A percentile compares a stretch with the other conserved stretches of the same genome.
phyloP scores from a whole-genome alignment of 257 asterid species.

The Nicotiana attenuata region DNA sequence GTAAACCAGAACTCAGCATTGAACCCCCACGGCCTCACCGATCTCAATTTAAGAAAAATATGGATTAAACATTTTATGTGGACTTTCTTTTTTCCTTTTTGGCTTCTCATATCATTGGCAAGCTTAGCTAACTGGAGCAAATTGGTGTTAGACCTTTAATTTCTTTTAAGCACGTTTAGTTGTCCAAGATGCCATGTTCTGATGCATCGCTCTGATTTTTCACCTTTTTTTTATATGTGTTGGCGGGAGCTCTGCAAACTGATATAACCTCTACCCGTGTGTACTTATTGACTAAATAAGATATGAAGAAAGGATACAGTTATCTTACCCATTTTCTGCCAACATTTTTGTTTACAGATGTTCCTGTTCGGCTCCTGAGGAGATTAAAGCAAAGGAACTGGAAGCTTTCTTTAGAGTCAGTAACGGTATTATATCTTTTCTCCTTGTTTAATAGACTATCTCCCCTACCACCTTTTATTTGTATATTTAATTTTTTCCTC shows the following conservation, averaged over 20 bases:
- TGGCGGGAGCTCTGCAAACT: neutral
- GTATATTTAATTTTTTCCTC: neutral
- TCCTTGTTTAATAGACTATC: neutral
- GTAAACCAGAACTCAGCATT: neutral
- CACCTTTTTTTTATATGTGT: neutral
- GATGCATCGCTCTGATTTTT: neutral
- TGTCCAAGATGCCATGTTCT: neutral
- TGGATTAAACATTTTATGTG: neutral
- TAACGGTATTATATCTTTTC: neutral
- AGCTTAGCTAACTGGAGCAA: neutral
- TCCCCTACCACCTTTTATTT: neutral
- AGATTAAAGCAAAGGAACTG: slow-evolving; percentile 3
- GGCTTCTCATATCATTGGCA: neutral
- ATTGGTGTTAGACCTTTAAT: neutral
- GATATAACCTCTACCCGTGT: neutral
- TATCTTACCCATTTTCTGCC: neutral
- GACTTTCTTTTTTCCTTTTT: neutral
- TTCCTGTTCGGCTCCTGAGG: slow-evolving; percentile 11
- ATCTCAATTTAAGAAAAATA: neutral
- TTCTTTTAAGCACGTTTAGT: neutral
- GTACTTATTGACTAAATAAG: too few species aligned
- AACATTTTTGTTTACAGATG: slow-evolving; percentile 4
- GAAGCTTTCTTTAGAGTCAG: neutral
- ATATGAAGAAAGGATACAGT: neutral
- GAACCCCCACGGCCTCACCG: neutral